Evolutionary conservation across 208 protist species (phyloP), one percentile per base, ranked within the genome.

Genomic region (Blechomonas ayalai): DNA sequence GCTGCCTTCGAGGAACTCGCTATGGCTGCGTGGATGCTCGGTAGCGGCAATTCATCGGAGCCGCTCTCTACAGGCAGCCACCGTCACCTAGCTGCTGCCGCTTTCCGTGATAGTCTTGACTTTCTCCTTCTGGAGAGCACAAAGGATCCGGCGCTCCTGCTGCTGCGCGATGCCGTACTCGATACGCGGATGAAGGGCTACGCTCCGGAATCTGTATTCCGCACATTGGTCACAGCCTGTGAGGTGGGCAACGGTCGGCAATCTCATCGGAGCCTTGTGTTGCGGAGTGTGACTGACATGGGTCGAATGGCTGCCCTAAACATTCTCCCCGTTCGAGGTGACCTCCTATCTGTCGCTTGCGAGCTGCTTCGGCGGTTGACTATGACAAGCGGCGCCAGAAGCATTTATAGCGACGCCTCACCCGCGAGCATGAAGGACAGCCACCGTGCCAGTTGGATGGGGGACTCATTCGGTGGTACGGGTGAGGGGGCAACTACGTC

Each of bases 281-380:
- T 82, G 15, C 77, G 74, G 52, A 80, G 56, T 18, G 58, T 90
- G 27, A 59, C 58, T n/a, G 71, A 90, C 40, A 28, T 90, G 7
- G 67, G 67, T 6, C 82, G 81, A 38, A 70, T 90, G 26, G 64
- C 68, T 8, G 74, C 77, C n/a, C 61, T 90, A 25, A 53, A 59
- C 13, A 32, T 90, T 5, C 22, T 90, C 40, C 74, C 82, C 9
- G 56, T 82, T 36, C 69, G 65, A 6, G 15, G 46, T 35, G 53
- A 33, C 23, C 62, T 79, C 1, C 53, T 69, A 8, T 58, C 62
- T 33, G 42, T 71, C 12, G 60, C 75, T 28, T 75, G 76, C 22
- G 54, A 78, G 26, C 60, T 81, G 7, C 60, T 79, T 12, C 63
- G 69, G 8, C 52, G 63, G 47, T 78, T 10, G 65, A 53, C 10